A percentile compares a stretch with the other conserved stretches of the same genome.
phyloP scores from a whole-genome alignment of 2,329 filamentous ascomycete genomes.

The Zarea fungicola region DNA sequence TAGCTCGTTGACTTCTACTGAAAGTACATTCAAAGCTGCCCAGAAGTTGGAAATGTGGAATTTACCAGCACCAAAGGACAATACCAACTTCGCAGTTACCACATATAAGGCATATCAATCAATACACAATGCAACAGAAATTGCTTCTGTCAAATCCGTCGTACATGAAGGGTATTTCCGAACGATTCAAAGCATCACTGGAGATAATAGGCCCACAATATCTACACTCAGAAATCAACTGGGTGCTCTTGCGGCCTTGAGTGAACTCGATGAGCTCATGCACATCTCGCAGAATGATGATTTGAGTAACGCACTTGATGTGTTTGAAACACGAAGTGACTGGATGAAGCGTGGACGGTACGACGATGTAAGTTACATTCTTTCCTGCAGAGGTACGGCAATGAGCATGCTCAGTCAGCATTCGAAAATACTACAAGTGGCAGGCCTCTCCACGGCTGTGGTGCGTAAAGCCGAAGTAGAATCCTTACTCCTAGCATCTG shows the following conservation, averaged over 20 bases:
- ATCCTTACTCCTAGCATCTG: constrained; percentile 69
- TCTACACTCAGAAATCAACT: constrained; percentile 50
- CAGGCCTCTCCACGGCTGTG: constrained; percentile 57
- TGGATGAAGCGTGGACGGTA: constrained; percentile 85
- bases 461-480: constrained; percentile 69
- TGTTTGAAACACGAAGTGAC: constrained; percentile 58
- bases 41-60: constrained; percentile 89
- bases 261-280: constrained; percentile 76
- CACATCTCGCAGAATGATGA: constrained; percentile 54
- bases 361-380: constrained; percentile 70
- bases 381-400: constrained; percentile 78
- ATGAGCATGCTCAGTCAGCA: constrained; percentile 75
- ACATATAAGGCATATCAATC: constrained; percentile 79
- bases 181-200: constrained; percentile 54
- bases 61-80: constrained; percentile 63
- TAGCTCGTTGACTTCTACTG: constrained; percentile 53
- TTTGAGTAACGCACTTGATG: constrained; percentile 54
- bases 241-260: constrained; percentile 63
- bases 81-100: constrained; percentile 59
- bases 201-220: constrained; percentile 40
- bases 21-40: constrained; percentile 73
- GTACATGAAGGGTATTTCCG: constrained; percentile 59
- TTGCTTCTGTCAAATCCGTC: constrained; percentile 46
- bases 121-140: constrained; percentile 61
- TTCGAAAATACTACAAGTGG: constrained; percentile 52